These are phyloP conservation scores for Coleophoma cylindrospora DNA, from an alignment of 2,329 filamentous ascomycete species.

Conservation along the genomic window DNA sequence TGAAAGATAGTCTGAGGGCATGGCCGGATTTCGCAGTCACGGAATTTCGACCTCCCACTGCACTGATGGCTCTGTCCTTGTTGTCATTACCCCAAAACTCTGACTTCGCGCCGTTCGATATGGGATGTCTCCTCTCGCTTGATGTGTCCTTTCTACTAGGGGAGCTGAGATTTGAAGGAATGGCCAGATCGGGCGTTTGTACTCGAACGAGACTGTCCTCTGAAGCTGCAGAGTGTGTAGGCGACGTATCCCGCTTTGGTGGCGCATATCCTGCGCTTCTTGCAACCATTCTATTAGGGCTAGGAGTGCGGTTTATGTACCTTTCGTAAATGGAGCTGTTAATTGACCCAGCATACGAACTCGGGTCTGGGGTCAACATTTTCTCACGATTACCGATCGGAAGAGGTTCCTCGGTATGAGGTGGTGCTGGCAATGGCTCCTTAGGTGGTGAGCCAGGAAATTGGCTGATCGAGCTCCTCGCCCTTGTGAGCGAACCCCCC, in stretches of 20 bases:
- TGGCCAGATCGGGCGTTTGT: conserved; percentile 13
- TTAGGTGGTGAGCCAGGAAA: conserved; percentile 16
- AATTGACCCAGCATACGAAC: conserved; percentile 8
- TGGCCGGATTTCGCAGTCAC: not conserved
- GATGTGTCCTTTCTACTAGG: conserved; percentile 14
- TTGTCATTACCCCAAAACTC: conserved; percentile 1
- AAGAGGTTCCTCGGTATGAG: conserved; percentile 4
- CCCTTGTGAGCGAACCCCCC: conserved; percentile 12
- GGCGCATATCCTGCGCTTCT: conserved; percentile 1
- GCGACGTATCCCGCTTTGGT: conserved; percentile 5
- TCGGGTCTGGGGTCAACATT: not conserved
- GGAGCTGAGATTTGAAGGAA: conserved; percentile 16
- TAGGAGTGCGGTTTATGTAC: conserved; percentile 11
- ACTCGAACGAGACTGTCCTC: conserved; percentile 18
- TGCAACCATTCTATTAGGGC: conserved; percentile 9
- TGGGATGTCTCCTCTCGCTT: conserved; percentile 6
- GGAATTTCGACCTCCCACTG: not conserved
- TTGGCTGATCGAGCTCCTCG: conserved; percentile 12
- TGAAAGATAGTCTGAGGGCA: conserved; percentile 6
- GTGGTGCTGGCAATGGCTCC: conserved; percentile 15
- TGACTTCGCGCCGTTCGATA: not conserved
- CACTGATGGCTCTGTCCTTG: conserved; percentile 7
- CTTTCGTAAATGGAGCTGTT: conserved; percentile 11
- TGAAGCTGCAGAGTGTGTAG: conserved; percentile 12
- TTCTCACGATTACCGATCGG: conserved; percentile 12